Conservation (phyloP, 305 asterid species). For the Solanum aculeatissimum region DNA sequence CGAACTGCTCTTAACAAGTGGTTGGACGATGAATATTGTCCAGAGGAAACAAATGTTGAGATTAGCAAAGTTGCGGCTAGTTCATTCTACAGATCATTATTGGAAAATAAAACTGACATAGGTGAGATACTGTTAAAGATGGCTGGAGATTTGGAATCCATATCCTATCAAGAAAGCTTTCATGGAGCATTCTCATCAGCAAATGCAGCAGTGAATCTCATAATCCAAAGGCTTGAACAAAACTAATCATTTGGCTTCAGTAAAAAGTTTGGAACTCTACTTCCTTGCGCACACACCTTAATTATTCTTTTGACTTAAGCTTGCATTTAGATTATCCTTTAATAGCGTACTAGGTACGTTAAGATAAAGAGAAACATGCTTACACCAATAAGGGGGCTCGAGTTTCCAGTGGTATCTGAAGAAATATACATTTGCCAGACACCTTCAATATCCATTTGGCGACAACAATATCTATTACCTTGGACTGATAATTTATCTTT, state of each 20-base stretch:
- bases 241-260: conserved; percentile 7
- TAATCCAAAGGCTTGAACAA: conserved; percentile 47
- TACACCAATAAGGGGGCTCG: not conserved
- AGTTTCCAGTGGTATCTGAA: not conserved
- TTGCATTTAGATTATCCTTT: not conserved
- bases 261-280: not conserved
- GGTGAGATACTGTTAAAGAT: conserved; percentile 79
- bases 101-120: conserved; percentile 46
- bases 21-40: conserved; percentile 95
- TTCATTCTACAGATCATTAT: conserved; percentile 56
- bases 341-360: not conserved
- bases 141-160: conserved; percentile 66
- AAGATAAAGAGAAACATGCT: not conserved
- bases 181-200: conserved; percentile 96
- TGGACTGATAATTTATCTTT: not conserved
- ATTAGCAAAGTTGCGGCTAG: conserved; percentile 68
- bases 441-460: not conserved
- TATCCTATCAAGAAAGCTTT: conserved; percentile 92
- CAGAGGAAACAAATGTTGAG: conserved; percentile 67
- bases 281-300: not conserved
- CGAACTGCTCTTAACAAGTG: conserved; percentile 66
- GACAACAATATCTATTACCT: not conserved
- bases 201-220: conserved; percentile 79
- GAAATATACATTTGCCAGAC: not conserved
- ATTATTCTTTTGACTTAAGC: not conserved